Base-by-base conservation (phyloP, 78 protist genomes). In the Dictyostelium capitatum region DNA sequence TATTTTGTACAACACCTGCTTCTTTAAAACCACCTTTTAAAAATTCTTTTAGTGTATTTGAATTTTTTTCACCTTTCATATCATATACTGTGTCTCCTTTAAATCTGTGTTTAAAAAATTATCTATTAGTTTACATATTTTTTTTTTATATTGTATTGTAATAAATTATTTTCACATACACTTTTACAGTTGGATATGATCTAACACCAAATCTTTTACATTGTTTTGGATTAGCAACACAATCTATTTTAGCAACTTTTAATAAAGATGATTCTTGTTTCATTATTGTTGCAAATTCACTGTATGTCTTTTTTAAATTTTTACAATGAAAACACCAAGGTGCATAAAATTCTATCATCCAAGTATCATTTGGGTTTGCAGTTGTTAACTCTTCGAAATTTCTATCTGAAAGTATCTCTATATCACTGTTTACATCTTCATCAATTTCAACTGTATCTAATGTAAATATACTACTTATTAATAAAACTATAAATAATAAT, bases 281-380 rank as follows among this genome's bases (percentile, higher is more conserved):
- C 15, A 72, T 41, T 72, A 41, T 72, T 12, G 48, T 48, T 2
- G 95, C 97, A 25, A 95, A 73, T 59, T 82, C 57, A 64, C 95
- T 97, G 54, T 75, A 96, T 2, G 56, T 47, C 48, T 95, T 95
- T 25, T 95, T 95, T 56, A 95, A 83, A 23, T 50, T 54, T 83
- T 95, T 95, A 78, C 97, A 95, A 92, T 95, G 95, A 15, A 90
- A 95, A 65, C 97, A 94, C 96, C 96, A 84, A n/a, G 98, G 98
- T 11, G 98, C 97, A 79, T 95, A 97, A 81, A 97, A 95, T 64
- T 96, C 96, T 41, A 97, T 14, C 83, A 62, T 96, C 28, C 56
- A 46, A 83, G 43, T 46, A 7, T 72, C 79, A 43, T 25, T 48
- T 37, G 90, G 54, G 3, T 30, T 77, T 23, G 46, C 9, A 11